Percentiles rank a stretch among this genome's conserved stretches.
Evolutionary conservation across 1,284 basidiomycete genomes (phyloP).

Genomic region (Rhizoctonia solani): DNA sequence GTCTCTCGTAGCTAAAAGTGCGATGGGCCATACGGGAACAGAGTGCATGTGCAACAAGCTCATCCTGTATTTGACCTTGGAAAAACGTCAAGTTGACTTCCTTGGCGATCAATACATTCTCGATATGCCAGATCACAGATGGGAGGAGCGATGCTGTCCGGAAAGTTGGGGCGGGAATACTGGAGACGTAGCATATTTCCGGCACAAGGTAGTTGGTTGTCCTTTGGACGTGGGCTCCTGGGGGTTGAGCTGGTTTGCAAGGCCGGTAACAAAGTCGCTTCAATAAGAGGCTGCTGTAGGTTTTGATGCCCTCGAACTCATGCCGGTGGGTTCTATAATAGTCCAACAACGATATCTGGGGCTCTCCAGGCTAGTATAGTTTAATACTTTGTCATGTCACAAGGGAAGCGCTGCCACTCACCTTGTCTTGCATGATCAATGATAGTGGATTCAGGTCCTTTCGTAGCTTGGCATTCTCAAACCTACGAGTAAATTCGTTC

Average conservation of each 20-base stretch:
- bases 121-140: conserved; percentile 68
- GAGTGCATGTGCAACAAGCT: conserved; percentile 64
- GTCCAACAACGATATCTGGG: conserved; percentile 48
- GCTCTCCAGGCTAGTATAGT: not conserved
- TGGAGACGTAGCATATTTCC: conserved; percentile 71
- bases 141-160: conserved; percentile 70
- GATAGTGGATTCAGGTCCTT: conserved; percentile 71
- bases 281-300: conserved; percentile 69
- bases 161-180: conserved; percentile 70
- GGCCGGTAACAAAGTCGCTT: conserved; percentile 57
- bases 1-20: conserved; percentile 76
- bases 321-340: conserved; percentile 64
- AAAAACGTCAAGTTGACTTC: conserved; percentile 76
- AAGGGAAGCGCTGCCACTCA: not conserved
- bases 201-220: conserved; percentile 60
- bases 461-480: conserved; percentile 59
- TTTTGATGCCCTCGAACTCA: conserved; percentile 64
- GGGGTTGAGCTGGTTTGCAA: conserved; percentile 57
- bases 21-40: conserved; percentile 66
- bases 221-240: not conserved
- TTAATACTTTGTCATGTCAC: not conserved
- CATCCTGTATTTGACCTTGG: conserved; percentile 60
- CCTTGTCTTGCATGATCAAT: conserved; percentile 25
- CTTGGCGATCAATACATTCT: conserved; percentile 70
- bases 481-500: conserved; percentile 75